A percentile compares a stretch with the other conserved stretches of the same genome.
Conservation (phyloP, 345 rosid genomes). For the Hibiscus syriacus region DNA sequence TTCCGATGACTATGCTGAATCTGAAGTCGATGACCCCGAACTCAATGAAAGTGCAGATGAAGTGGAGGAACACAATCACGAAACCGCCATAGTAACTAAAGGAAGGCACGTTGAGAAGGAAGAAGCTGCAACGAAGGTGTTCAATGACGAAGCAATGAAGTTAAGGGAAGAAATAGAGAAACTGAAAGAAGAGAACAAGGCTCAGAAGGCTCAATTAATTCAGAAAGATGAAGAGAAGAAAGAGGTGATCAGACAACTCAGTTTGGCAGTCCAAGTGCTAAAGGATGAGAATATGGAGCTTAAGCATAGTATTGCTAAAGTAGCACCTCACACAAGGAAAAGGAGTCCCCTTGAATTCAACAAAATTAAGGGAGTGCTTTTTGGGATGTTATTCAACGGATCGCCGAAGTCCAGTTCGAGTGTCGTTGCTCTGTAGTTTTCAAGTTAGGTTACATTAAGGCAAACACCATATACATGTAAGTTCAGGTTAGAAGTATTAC, state of each 20-base stretch:
- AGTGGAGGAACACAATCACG: slow-evolving; percentile 43
- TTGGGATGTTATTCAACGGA: slow-evolving; percentile 32
- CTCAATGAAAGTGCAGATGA: slow-evolving; percentile 33
- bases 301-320: slow-evolving; percentile 21
- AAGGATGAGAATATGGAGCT: slow-evolving; percentile 50
- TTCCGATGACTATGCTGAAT: slow-evolving; percentile 45
- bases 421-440: slow-evolving; percentile 19
- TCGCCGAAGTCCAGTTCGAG: slow-evolving; percentile 13
- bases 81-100: slow-evolving; percentile 23
- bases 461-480: not conserved
- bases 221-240: slow-evolving; percentile 75
- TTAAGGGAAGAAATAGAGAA: slow-evolving; percentile 44
- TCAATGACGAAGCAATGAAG: slow-evolving; percentile 22
- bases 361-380: slow-evolving; percentile 31
- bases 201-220: slow-evolving; percentile 30
- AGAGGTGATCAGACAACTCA: slow-evolving; percentile 76
- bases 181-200: slow-evolving; percentile 35
- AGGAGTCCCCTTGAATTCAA: slow-evolving; percentile 25
- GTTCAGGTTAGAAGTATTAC: not conserved
- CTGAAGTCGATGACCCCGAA: slow-evolving; percentile 73
- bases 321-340: slow-evolving; percentile 27
- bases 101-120: slow-evolving; percentile 12
- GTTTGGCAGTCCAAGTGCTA: slow-evolving; percentile 37
- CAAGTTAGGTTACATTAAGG: not conserved
- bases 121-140: not conserved